A percentile compares a stretch with the other conserved stretches of the same genome.
Evolutionary conservation across 2,329 filamentous ascomycete genomes (phyloP).

Genomic region (Curvularia sp.): DNA sequence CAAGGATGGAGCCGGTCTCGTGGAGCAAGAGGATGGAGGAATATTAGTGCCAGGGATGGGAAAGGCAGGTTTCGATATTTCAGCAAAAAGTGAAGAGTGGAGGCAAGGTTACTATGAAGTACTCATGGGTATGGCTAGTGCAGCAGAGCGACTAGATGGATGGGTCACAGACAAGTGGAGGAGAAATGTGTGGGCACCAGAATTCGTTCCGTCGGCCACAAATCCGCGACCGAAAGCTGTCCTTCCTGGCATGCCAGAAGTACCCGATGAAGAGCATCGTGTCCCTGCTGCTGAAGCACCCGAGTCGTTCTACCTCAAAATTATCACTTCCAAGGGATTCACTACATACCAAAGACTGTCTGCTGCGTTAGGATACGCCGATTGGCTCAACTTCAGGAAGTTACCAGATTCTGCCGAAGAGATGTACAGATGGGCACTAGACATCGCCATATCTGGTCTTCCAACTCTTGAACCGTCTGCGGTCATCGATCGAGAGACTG

Average conservation of each 20-base stretch:
- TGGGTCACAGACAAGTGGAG: conserved; percentile 72
- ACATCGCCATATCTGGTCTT: conserved; percentile 70
- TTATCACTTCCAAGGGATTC: conserved; percentile 82
- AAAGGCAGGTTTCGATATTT: conserved; percentile 69
- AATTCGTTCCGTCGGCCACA: conserved; percentile 79
- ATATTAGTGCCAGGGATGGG: conserved; percentile 45
- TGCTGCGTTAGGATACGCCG: conserved; percentile 81
- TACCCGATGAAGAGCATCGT: conserved; percentile 79
- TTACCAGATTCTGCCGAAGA: conserved; percentile 69
- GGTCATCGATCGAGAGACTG: conserved; percentile 68
- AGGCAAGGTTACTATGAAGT: conserved; percentile 83
- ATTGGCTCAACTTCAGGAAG: conserved; percentile 82
- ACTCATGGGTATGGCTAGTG: conserved; percentile 76
- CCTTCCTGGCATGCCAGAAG: conserved; percentile 66
- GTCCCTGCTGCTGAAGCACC: conserved; percentile 70
- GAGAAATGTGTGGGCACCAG: conserved; percentile 71
- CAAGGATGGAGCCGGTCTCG: conserved; percentile 71
- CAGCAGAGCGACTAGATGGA: conserved; percentile 81
- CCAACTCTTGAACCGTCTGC: conserved; percentile 50
- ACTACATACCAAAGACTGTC: conserved; percentile 79
- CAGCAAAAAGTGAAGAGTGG: conserved; percentile 81
- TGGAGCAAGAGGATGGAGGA: conserved; percentile 63
- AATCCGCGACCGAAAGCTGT: conserved; percentile 81
- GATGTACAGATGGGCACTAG: conserved; percentile 77
- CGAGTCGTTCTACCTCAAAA: conserved; percentile 79